phyloP scores from a whole-genome alignment of 2,329 filamentous ascomycete genomes.

The Trichoderma sp. region DNA sequence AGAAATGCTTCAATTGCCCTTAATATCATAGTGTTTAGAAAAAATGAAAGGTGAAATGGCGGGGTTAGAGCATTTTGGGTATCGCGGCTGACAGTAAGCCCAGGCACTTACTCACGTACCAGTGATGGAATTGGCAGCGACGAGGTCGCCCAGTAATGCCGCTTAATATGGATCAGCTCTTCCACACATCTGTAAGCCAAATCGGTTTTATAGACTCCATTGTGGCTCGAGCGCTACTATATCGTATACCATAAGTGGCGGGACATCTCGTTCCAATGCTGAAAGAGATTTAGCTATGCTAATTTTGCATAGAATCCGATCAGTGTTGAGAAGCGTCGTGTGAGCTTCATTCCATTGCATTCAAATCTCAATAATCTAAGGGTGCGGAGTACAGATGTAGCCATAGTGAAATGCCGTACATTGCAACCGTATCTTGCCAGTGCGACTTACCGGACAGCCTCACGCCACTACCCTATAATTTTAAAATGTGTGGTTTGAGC shows the following conservation, averaged over 20 bases:
- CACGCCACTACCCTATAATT: not conserved
- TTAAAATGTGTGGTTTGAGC: not conserved
- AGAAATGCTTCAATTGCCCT: not conserved
- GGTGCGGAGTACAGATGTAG: not conserved
- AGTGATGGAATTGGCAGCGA: too few species aligned
- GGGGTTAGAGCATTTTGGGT: not conserved
- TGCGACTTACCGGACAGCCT: not conserved
- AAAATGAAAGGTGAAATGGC: not conserved
- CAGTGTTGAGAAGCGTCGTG: not conserved
- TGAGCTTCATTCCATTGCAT: not conserved
- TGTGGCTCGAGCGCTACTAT: not conserved
- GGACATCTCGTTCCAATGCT: not conserved
- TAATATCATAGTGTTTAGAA: not conserved
- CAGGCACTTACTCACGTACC: not conserved
- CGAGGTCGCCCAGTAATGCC: not conserved
- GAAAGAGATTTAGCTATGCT: not conserved
- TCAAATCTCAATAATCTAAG: not conserved
- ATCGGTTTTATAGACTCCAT: not conserved
- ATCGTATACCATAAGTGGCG: not conserved
- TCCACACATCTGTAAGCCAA: not conserved
- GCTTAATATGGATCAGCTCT: not conserved
- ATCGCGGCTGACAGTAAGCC: not conserved
- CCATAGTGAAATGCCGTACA: not conserved
- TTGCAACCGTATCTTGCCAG: not conserved
- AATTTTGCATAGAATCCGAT: not conserved